Evolutionary conservation across 768 basidiomycete species (phyloP).

Genomic region (Naganishia onofrii): DNA sequence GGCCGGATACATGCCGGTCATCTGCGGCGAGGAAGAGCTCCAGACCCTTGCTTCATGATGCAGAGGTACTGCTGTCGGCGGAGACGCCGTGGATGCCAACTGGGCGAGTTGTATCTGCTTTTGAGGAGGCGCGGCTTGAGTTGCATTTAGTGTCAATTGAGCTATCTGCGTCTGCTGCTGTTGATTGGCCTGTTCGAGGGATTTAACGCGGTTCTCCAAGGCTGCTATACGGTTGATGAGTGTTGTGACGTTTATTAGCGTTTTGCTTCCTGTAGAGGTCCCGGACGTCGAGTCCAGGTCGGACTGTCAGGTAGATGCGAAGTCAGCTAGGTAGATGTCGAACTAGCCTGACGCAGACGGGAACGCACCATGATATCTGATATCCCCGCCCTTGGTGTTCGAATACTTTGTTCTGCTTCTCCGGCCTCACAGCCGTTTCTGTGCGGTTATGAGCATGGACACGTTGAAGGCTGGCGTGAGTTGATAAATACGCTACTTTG

Average conservation of each 20-base stretch:
- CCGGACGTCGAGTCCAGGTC: background rate
- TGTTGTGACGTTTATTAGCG: background rate
- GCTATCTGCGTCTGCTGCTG: background rate
- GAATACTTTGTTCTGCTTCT: too few relatives aligned
- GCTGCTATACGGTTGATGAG: background rate
- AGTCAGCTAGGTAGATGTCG: background rate
- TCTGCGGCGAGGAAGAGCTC: background rate
- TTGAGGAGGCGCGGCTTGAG: background rate
- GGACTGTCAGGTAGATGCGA: background rate
- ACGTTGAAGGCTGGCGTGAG: too few relatives aligned
- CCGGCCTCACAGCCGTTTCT: too few relatives aligned
- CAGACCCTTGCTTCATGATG: background rate
- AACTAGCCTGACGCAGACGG: too few relatives aligned
- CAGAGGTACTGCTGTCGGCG: background rate
- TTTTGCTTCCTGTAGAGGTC: background rate
- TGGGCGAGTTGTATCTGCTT: background rate
- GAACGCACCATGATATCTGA: too few relatives aligned
- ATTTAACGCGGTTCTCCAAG: background rate
- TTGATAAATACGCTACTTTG: too few relatives aligned
- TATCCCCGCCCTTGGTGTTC: too few relatives aligned
- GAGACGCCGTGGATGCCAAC: background rate
- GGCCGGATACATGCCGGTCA: background rate
- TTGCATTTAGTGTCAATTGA: background rate
- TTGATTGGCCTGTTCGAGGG: slow-evolving; percentile 1
- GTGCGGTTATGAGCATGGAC: too few relatives aligned